Evolutionary conservation across 345 rosid genomes (phyloP).

Genomic region (Citrus cavaleriei): DNA sequence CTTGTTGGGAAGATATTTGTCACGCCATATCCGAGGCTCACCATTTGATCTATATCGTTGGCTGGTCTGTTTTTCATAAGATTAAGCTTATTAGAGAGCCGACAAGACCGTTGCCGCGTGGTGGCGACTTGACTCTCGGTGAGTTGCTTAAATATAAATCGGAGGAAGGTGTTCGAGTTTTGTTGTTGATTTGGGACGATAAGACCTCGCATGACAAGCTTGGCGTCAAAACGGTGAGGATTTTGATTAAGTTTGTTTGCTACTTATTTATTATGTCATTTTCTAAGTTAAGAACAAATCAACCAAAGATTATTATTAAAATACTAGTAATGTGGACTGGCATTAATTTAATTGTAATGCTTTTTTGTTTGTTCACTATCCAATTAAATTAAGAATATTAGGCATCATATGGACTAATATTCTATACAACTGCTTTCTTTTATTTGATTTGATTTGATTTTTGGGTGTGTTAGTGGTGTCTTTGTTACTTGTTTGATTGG

Average conservation of each 20-base stretch:
- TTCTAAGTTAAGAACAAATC: neutral
- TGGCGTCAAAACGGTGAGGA: slow-evolving; percentile 56
- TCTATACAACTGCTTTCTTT: neutral
- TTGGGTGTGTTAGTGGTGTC: neutral
- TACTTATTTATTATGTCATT: neutral
- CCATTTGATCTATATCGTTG: slow-evolving; percentile 81
- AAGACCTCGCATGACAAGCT: slow-evolving; percentile 77
- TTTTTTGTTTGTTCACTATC: neutral
- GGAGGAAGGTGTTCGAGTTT: slow-evolving; percentile 85
- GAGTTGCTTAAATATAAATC: slow-evolving; percentile 91
- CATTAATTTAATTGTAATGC: neutral
- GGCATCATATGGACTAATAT: neutral
- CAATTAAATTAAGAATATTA: too few relatives aligned
- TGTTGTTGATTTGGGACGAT: slow-evolving; percentile 91
- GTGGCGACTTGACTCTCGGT: slow-evolving; percentile 77
- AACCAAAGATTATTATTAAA: neutral
- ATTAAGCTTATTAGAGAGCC: slow-evolving; percentile 77
- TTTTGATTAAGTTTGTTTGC: neutral
- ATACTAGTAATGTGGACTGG: neutral
- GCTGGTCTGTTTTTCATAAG: slow-evolving; percentile 91
- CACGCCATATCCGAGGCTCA: slow-evolving; percentile 87
- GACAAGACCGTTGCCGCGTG: slow-evolving; percentile 58
- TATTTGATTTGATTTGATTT: neutral
- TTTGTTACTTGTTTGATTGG: neutral
- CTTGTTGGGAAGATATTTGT: slow-evolving; percentile 97